Percentiles rank a stretch among this genome's conserved stretches.
phyloP scores from a whole-genome alignment of 1,139 yeast species.

The Blastobotrys proliferans region DNA sequence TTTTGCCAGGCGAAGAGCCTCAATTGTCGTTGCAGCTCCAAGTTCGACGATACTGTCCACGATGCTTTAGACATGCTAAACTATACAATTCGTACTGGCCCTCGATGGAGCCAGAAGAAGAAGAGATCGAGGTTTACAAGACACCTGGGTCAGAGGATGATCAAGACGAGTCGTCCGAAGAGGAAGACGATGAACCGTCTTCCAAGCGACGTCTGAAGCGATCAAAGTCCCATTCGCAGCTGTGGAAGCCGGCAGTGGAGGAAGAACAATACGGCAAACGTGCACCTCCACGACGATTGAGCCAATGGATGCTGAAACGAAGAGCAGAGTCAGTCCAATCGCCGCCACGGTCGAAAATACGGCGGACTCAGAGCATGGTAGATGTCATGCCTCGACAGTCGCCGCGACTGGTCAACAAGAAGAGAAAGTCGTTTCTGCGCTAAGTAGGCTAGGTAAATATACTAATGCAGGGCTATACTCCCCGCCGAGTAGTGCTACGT shows the following conservation, averaged over 20 bases:
- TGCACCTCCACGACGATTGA: conserved; percentile 18
- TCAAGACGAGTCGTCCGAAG: conserved; percentile 8
- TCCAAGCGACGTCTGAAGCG: not conserved
- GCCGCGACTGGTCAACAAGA: conserved; percentile 1
- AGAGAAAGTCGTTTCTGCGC: too few relatives aligned
- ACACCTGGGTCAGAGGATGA: not conserved
- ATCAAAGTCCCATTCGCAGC: not conserved
- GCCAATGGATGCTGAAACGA: conserved; percentile 22
- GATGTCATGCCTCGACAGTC: conserved; percentile 1
- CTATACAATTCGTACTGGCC: conserved; percentile 33
- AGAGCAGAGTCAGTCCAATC: conserved; percentile 2
- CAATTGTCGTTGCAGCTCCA: conserved; percentile 17
- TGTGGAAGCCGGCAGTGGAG: conserved; percentile 10
- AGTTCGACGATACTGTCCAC: conserved; percentile 26
- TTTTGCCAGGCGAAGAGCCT: conserved; percentile 18
- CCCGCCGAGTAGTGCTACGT: too few relatives aligned
- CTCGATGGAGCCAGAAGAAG: conserved; percentile 15
- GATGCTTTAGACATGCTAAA: conserved; percentile 33
- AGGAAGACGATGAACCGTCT: conserved; percentile 8
- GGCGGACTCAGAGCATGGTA: conserved; percentile 3
- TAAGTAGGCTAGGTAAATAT: too few relatives aligned
- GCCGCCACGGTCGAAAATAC: not conserved
- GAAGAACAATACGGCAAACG: conserved; percentile 4
- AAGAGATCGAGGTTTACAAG: conserved; percentile 21
- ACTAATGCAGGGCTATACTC: too few relatives aligned